These are phyloP conservation scores for Calocybe gangraenosa DNA, from an alignment of 768 basidiomycete species.

Conservation along the genomic window DNA sequence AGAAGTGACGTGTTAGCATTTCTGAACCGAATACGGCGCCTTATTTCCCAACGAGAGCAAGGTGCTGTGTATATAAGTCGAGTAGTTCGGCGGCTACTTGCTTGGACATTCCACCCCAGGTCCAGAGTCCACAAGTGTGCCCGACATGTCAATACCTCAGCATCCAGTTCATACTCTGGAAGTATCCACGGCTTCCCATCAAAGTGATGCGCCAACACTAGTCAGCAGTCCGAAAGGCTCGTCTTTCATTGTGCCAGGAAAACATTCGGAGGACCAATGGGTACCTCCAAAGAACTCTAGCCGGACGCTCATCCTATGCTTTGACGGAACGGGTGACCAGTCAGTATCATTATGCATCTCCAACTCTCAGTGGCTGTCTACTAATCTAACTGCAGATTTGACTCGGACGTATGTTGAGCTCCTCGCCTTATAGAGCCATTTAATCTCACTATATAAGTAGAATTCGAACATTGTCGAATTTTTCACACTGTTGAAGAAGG, in stretches of 20 bases:
- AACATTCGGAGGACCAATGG: too few species aligned
- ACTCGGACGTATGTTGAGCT: conserved; percentile 17
- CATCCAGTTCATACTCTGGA: background rate
- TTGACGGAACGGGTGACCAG: conserved; percentile 30
- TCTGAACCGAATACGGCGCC: too few species aligned
- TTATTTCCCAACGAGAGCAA: too few species aligned
- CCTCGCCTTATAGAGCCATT: background rate
- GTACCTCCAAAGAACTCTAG: too few species aligned
- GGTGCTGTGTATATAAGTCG: too few species aligned
- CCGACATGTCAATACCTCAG: too few species aligned
- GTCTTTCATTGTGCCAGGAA: background rate
- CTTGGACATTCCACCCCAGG: too few species aligned
- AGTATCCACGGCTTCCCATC: background rate
- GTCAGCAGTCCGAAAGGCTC: conserved; percentile 5
- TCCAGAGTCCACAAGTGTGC: too few species aligned
- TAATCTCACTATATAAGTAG: conserved; percentile 6
- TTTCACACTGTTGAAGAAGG: conserved; percentile 33
- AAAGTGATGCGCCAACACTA: conserved; percentile 5
- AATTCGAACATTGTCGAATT: conserved; percentile 39
- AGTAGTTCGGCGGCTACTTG: too few species aligned
- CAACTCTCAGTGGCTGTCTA: background rate
- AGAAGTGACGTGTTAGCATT: too few species aligned
- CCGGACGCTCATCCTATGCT: conserved; percentile 47
- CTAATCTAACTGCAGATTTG: conserved; percentile 14
- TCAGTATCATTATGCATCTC: conserved; percentile 14